Evolutionary conservation across 106 monocot species (phyloP).

Genomic region (Dioscorea dumetorum): DNA sequence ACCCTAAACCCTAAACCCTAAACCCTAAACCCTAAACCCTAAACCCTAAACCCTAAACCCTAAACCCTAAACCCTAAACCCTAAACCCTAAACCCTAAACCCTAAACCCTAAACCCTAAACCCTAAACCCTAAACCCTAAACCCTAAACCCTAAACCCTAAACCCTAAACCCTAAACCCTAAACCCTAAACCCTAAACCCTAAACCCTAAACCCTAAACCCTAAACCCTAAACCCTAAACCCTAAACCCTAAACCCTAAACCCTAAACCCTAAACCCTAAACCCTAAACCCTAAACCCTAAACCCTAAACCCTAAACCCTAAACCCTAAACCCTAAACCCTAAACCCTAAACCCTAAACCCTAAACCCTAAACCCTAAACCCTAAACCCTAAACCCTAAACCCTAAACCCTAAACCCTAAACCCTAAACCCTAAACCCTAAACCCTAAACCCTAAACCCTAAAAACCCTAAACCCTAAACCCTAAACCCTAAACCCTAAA

Average conservation of each 20-base stretch:
- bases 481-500: slow-evolving; percentile 17
- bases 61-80: no score
- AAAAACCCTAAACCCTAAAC: slow-evolving; percentile 15
- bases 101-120: no score
- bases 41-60: no score
- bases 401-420: slow-evolving; percentile 11
- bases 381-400: slow-evolving; percentile 16
- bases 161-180: no score
- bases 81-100: no score
- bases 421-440: slow-evolving; percentile 9
- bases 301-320: slow-evolving; percentile 20
- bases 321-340: slow-evolving; percentile 11
- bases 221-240: slow-evolving; percentile 17
- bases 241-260: slow-evolving; percentile 24
- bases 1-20: no score
- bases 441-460: slow-evolving; percentile 13
- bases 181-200: no score
- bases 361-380: slow-evolving; percentile 14
- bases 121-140: no score
- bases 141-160: no score
- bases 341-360: slow-evolving; percentile 1
- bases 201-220: slow-evolving; percentile 14
- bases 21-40: no score
- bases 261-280: slow-evolving; percentile 25
- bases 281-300: slow-evolving; percentile 21